Evolutionary conservation across 257 asterid species (phyloP), one percentile per base, ranked within the genome.

Genomic region (Scutellaria barbata): DNA sequence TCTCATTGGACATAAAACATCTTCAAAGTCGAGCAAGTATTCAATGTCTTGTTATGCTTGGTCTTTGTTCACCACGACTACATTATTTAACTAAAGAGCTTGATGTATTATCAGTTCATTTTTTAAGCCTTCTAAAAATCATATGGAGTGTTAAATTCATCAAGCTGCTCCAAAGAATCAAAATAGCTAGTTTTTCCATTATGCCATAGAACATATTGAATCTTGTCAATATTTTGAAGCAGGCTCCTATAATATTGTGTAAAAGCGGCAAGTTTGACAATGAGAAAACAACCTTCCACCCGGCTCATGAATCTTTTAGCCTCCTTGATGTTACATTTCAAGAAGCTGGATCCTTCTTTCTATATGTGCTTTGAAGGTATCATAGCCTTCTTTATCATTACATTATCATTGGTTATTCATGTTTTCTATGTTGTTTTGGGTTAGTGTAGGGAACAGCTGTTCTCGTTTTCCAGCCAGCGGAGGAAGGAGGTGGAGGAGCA

Each of bases 401-500:
- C 37, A 46, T 4, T 41, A 40, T 60, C 57, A 10, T 65, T n/a
- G 1, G 9, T 47, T 37, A 33, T 56, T 54, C 33, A 56, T 42
- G 56, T 55, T 60, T n/a, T 52, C 3, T 51, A 0, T 22, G 40
- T 30, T 18, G 5, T 16, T 48, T 57, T 59, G 22, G 41, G 40
- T 70, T 57, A 69, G 73, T 71, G 63, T 76, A 94, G 99, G 99
- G 99, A 75, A 94, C 99, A 1, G 96, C 87, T 64, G 87, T 87
- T 70, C 89, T 94, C 10, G 88, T 94, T 68, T 94, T 91, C 83
- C 99, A 94, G 83, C 99, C 99, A 6, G 99, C 96, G 17, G 99
- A 94, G 81, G 99, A 94, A 85, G 98, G 99, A 67, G 89, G 92
- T 57, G 97, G 96, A 40, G 99, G 97, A 71, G 96, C 96, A 4